Evolutionary conservation across 116 monocot genomes (phyloP), one percentile per base, ranked within the genome.

Genomic region (Zostera marina): DNA sequence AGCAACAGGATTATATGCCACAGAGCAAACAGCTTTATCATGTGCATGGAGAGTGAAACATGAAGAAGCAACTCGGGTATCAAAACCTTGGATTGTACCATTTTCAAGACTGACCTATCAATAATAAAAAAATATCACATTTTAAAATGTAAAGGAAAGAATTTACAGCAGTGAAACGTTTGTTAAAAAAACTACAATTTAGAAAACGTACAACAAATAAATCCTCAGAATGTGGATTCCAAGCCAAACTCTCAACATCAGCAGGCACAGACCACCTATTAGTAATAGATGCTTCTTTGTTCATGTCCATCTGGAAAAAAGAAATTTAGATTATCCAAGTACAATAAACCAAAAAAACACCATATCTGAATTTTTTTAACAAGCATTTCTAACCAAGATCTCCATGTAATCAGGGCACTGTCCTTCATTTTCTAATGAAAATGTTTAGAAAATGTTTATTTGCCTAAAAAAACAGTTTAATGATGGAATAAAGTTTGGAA

Each of bases 41-140:
- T 94, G 94, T 52, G 88, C 88, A 65, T 88, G 84, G 25, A 94
- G 84, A 42, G 75, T 84, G 63, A 85, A 94, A 40, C 38, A 60
- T 53, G 72, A 74, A 17, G 73, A 58, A 49, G 61, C 68, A 32
- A 71, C 43, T 9, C 94, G 75, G 39, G 67, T 73, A 61, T 96
- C 94, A 72, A 94, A 85, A 41, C 85, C 88, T 73, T 85, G 88
- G 54, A 96, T 82, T 16, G 61, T 79, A n/a, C 94, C 94, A 72
- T 96, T 76, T 41, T 85, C 85, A 58, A 88, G 94, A 71, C 88
- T 88, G 16, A 82, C 82, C 88, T 96, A 72, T 47, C 45, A 32
- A 32, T 51, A 44, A 42, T 55, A 51, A 8, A 14, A 3, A 9
- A 11, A 46, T 25, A 2, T 48, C 12, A 47, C n/a, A 11, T 40